Conservation (phyloP, 176 grass and related monocot genomes). For the Ampelocalamus luodianensis region DNA sequence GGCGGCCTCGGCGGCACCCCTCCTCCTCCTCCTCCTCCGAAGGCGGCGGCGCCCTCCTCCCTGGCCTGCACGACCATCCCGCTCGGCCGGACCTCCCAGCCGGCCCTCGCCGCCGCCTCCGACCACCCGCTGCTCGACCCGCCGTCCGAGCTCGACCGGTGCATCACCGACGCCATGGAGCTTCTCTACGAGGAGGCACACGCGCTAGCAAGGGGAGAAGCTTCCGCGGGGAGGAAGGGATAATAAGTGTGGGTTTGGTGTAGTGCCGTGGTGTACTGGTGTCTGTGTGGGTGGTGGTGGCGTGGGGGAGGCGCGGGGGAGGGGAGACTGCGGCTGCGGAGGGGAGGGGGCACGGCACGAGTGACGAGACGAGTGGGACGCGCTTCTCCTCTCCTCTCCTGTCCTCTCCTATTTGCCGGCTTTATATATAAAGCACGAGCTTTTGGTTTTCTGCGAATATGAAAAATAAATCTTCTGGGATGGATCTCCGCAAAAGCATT, state of each 20-base stretch:
- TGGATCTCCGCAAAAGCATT: too few species aligned
- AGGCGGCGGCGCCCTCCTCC: constrained; percentile 12
- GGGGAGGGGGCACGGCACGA: neutral
- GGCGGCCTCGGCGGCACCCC: constrained; percentile 50
- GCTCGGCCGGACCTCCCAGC: constrained; percentile 82
- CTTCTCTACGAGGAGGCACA: neutral
- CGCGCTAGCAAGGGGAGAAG: neutral
- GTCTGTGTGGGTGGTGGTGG: neutral
- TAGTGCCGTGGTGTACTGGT: constrained; percentile 23
- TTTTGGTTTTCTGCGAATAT: neutral
- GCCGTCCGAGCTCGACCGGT: constrained; percentile 77
- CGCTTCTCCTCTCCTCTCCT: neutral
- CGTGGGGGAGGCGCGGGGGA: neutral
- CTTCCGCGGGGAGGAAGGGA: constrained; percentile 25
- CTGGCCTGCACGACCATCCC: constrained; percentile 90
- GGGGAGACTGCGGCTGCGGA: neutral
- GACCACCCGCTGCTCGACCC: constrained; percentile 95
- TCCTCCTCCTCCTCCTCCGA: neutral
- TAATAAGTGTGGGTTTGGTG: constrained; percentile 26
- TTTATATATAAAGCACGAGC: constrained; percentile 31
- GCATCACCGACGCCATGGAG: constrained; percentile 59
- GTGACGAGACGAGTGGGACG: constrained; percentile 20
- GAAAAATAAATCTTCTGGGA: too few species aligned
- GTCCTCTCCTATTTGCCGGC: neutral
- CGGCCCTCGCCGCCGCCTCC: constrained; percentile 55